These are phyloP conservation scores for Scleroderma bovista DNA, from an alignment of 768 basidiomycete genomes.

Conservation along the genomic window DNA sequence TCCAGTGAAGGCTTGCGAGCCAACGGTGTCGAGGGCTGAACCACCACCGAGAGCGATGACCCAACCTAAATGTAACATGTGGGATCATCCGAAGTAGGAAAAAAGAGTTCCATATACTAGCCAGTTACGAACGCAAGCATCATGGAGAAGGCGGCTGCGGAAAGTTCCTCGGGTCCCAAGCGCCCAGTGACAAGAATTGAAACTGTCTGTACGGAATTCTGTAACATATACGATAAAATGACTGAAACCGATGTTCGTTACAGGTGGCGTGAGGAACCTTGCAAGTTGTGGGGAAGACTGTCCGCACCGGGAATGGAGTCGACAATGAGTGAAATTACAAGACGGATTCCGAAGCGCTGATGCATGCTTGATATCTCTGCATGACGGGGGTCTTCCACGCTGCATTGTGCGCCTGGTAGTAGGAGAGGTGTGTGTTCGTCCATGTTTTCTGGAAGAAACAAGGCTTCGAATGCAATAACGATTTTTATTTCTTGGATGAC, in stretches of 20 bases:
- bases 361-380: constrained; percentile 25
- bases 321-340: constrained; percentile 44
- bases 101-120: constrained; percentile 38
- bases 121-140: constrained; percentile 80
- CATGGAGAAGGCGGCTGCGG: constrained; percentile 64
- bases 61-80: constrained; percentile 54
- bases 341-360: constrained; percentile 19
- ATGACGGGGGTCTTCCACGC: constrained; percentile 4
- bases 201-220: constrained; percentile 68
- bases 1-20: constrained; percentile 73
- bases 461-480: neutral
- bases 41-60: constrained; percentile 74
- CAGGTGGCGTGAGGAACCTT: neutral
- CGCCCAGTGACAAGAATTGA: constrained; percentile 61
- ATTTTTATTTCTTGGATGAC: no score
- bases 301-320: constrained; percentile 55
- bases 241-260: constrained; percentile 32
- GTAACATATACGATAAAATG: constrained; percentile 63
- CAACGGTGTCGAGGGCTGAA: constrained; percentile 71
- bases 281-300: neutral
- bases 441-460: constrained; percentile 16
- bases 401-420: constrained; percentile 4
- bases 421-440: constrained; percentile 32
- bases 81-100: constrained; percentile 41
- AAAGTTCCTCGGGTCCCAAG: constrained; percentile 64